These are phyloP conservation scores for Fusarium metavorans DNA, from an alignment of 2,329 filamentous ascomycete species.

Conservation along the genomic window DNA sequence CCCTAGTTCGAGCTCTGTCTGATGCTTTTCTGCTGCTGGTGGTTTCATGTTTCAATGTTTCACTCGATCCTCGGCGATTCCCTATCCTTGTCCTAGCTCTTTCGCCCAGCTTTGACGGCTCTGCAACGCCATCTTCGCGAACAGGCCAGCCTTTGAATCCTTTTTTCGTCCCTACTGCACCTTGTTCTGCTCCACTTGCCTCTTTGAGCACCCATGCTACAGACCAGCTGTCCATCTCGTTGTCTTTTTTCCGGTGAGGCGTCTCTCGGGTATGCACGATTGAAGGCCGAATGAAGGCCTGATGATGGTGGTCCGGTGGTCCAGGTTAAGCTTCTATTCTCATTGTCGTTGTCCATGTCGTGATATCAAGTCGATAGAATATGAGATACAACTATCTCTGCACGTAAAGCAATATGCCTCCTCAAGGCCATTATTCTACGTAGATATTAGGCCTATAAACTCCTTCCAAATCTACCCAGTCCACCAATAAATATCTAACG, in stretches of 20 bases:
- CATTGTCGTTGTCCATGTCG: background rate
- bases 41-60: conserved; percentile 40
- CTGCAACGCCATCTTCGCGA: conserved; percentile 17
- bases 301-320: background rate
- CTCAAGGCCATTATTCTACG: conserved; percentile 1
- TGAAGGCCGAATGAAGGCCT: background rate
- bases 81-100: conserved; percentile 25
- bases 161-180: conserved; percentile 9
- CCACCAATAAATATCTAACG: background rate
- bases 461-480: background rate
- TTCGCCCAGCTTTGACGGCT: conserved; percentile 16
- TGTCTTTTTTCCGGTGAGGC: background rate
- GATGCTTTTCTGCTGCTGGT: background rate
- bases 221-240: conserved; percentile 22
- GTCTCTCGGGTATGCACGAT: background rate
- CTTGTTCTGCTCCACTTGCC: conserved; percentile 24
- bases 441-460: background rate
- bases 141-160: conserved; percentile 13
- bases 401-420: background rate
- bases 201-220: conserved; percentile 13
- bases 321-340: background rate
- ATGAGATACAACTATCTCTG: background rate
- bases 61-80: conserved; percentile 17
- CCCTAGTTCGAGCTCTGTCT: background rate
- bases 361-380: background rate